Percentiles rank a stretch among this genome's conserved stretches.
Conservation (phyloP, 2,329 filamentous ascomycete genomes). For the Ilyonectria sp. region DNA sequence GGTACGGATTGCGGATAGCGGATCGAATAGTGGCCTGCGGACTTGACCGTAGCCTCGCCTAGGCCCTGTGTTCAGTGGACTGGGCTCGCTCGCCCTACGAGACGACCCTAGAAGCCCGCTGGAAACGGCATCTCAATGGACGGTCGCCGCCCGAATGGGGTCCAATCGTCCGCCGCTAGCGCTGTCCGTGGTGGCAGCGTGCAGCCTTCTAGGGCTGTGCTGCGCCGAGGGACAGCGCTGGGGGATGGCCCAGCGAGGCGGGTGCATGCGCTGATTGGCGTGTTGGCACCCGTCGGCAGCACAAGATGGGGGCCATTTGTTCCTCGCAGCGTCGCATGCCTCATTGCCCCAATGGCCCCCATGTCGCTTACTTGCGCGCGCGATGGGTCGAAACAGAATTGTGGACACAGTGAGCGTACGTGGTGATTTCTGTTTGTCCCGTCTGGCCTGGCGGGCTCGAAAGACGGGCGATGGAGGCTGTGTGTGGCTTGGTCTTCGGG, state of each 20-base stretch:
- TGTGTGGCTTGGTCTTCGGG: slow-evolving; percentile 13
- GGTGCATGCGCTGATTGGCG: slow-evolving; percentile 25
- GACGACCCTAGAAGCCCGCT: background rate
- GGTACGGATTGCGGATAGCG: background rate
- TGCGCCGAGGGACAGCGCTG: slow-evolving; percentile 10
- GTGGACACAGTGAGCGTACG: background rate
- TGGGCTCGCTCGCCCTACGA: slow-evolving; percentile 5
- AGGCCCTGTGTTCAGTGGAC: slow-evolving; percentile 3
- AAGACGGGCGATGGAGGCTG: background rate
- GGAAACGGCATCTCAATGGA: slow-evolving; percentile 10
- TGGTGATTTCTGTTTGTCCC: slow-evolving; percentile 1
- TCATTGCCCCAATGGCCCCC: background rate
- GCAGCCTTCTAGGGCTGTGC: slow-evolving; percentile 43
- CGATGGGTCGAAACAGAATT: background rate
- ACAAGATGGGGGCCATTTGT: background rate
- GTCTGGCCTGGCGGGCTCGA: background rate
- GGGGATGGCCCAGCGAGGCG: slow-evolving; percentile 12
- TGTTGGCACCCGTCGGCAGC: background rate
- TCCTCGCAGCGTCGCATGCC: background rate
- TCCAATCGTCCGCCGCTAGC: slow-evolving; percentile 26
- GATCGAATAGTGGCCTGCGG: slow-evolving; percentile 18
- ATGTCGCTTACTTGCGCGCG: slow-evolving; percentile 1
- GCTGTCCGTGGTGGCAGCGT: slow-evolving; percentile 31
- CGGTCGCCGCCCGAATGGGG: slow-evolving; percentile 12
- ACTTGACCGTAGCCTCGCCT: slow-evolving; percentile 38